Base-by-base conservation (phyloP, 345 rosid genomes). In the Xanthoceras sorbifolium region DNA sequence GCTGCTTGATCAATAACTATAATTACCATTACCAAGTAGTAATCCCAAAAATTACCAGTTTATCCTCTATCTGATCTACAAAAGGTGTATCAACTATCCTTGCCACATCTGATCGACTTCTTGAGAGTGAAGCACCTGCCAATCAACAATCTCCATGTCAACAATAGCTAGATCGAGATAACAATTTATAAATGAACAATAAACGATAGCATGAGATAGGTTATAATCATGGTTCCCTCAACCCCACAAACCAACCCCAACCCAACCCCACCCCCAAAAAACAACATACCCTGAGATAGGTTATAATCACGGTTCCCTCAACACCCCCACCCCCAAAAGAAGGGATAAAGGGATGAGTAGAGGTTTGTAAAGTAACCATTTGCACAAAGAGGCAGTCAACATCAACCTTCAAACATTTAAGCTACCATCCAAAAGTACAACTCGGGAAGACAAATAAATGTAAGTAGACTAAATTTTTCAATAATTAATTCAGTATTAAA, bases 91-190 rank as follows among this genome's bases (percentile, higher is more conserved):
- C 81, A 77, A 81, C 64, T 82, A 81, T 86, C 76, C 89, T 85
- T 23, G 88, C 83, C 66, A 89, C 90, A 77, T 90, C 97, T 78
- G 97, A 90, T 71, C 72, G 88, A 78, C 96, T 90, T 79, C 94
- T 90, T 64, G 96, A 80, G 64, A 93, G 79, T 64, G 92, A 85
- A 70, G 92, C 82, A 81, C 84, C 87, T 87, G 81, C 48, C 68
- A 76, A 69, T 46, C 76, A 79, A 77, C 68, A 57, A 78, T 40
- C 67, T 72, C 50, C 69, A 50, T 78, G 78, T 85, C 78, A 86
- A 62, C 17, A 80, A 79, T 71, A 55, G 77, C 55, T 60, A 62
- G 73, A 74, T 64, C 25, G 64, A 76, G 54, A 76, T 72, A 67
- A 70, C 20, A 32, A 54, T 25, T 65, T 36, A 72, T 65, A 28